phyloP scores from a whole-genome alignment of 2,329 filamentous ascomycete species.

The Penicillium sp. region DNA sequence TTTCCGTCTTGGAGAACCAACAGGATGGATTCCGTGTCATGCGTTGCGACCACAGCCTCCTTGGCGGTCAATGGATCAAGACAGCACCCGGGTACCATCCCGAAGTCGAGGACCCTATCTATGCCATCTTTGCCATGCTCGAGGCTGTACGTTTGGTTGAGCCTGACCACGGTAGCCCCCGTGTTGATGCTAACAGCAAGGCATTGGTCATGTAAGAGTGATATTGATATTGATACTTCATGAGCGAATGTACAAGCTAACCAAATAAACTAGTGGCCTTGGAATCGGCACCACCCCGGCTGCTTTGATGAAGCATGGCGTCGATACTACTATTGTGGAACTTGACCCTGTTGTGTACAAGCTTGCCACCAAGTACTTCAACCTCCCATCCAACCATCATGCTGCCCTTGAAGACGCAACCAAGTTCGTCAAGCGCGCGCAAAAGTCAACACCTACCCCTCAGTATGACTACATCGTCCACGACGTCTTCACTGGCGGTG shows the following conservation, averaged over 20 bases:
- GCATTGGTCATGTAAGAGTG: slow-evolving; percentile 77
- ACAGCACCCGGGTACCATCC: slow-evolving; percentile 55
- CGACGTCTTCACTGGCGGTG: slow-evolving; percentile 96
- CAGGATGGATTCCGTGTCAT: slow-evolving; percentile 76
- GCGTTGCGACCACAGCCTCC: slow-evolving; percentile 90
- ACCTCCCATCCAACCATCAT: slow-evolving; percentile 74
- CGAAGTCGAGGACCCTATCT: slow-evolving; percentile 79
- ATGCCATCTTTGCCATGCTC: slow-evolving; percentile 93
- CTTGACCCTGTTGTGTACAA: slow-evolving; percentile 88
- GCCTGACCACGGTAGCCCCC: slow-evolving; percentile 43
- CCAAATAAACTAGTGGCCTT: slow-evolving; percentile 65
- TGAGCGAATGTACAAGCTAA: slow-evolving; percentile 1
- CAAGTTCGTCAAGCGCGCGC: slow-evolving; percentile 62
- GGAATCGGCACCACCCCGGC: slow-evolving; percentile 91
- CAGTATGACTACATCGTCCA: slow-evolving; percentile 92
- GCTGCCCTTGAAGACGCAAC: slow-evolving; percentile 83
- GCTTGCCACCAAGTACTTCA: slow-evolving; percentile 82
- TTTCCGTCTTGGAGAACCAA: slow-evolving; percentile 82
- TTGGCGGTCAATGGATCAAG: slow-evolving; percentile 87
- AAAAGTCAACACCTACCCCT: slow-evolving; percentile 47
- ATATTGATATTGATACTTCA: too few relatives aligned
- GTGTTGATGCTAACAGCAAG: slow-evolving; percentile 68
- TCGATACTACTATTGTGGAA: slow-evolving; percentile 92
- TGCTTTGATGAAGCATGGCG: slow-evolving; percentile 82
- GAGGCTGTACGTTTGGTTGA: slow-evolving; percentile 86